Percentiles rank a stretch among this genome's conserved stretches.
phyloP scores from a whole-genome alignment of 352 stramenopile species.

The Globisporangium paddicum region DNA sequence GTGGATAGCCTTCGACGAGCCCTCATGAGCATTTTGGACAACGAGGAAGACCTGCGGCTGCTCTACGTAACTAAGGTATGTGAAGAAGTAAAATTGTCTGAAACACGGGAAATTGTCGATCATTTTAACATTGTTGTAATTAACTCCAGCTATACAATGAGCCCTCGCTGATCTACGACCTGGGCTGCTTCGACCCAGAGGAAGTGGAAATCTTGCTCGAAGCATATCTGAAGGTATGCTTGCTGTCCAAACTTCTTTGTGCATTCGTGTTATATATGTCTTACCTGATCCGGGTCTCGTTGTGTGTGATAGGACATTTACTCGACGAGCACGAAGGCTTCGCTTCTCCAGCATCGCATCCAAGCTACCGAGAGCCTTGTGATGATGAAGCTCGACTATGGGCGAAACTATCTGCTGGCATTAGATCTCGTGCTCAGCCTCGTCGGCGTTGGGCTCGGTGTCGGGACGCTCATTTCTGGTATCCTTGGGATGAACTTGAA shows the following conservation, averaged over 20 bases:
- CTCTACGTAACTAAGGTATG: slow-evolving; percentile 40
- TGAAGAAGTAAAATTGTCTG: too few species aligned
- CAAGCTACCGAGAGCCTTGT: slow-evolving; percentile 64
- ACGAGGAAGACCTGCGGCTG: slow-evolving; percentile 58
- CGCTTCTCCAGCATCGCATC: slow-evolving; percentile 62
- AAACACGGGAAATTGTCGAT: too few species aligned
- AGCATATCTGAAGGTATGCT: slow-evolving; percentile 13
- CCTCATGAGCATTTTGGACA: slow-evolving; percentile 62
- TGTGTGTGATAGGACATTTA: slow-evolving; percentile 39
- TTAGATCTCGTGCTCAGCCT: slow-evolving; percentile 43
- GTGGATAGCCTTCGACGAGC: slow-evolving; percentile 54
- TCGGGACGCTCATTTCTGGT: slow-evolving; percentile 36
- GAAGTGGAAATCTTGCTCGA: slow-evolving; percentile 11
- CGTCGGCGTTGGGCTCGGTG: slow-evolving; percentile 22
- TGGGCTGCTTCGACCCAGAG: slow-evolving; percentile 10
- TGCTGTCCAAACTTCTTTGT: too few species aligned
- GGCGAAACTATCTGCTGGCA: slow-evolving; percentile 43
- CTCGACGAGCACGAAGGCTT: slow-evolving; percentile 59
- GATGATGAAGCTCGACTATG: slow-evolving; percentile 44
- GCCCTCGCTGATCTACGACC: slow-evolving; percentile 5
- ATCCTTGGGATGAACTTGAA: slow-evolving; percentile 49
- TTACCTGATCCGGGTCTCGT: too few species aligned
- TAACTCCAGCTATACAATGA: slow-evolving; percentile 48
- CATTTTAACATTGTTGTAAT: too few species aligned
- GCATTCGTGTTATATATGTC: not conserved